Percentiles rank a stretch among this genome's conserved stretches.
Evolutionary conservation across 2,329 filamentous ascomycete genomes (phyloP).

Genomic region (Chrysoporthe cubensis): DNA sequence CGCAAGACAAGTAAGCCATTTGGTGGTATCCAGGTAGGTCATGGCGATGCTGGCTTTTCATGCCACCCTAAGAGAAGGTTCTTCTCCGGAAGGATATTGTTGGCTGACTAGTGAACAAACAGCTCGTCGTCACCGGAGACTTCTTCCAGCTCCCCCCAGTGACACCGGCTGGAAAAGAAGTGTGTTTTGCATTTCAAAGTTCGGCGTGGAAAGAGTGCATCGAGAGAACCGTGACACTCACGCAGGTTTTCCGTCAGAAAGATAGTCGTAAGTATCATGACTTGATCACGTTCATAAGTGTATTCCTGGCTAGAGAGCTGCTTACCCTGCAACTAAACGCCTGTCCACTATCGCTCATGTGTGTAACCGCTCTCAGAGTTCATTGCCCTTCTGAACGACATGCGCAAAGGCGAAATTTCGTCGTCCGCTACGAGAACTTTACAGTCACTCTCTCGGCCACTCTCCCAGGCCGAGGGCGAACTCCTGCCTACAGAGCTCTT

Average conservation of each 20-base stretch:
- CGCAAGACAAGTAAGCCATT: slow-evolving; percentile 71
- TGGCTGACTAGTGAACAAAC: background rate
- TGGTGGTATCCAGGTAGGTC: slow-evolving; percentile 63
- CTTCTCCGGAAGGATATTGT: background rate
- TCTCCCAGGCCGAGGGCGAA: slow-evolving; percentile 58
- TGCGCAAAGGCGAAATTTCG: slow-evolving; percentile 69
- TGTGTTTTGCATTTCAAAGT: slow-evolving; percentile 74
- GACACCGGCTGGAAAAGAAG: slow-evolving; percentile 59
- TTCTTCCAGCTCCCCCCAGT: slow-evolving; percentile 82
- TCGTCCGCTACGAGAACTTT: slow-evolving; percentile 65
- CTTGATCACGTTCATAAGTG: too few relatives aligned
- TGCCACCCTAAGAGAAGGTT: background rate
- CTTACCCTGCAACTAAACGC: background rate
- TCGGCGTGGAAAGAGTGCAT: slow-evolving; percentile 74
- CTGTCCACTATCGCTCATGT: too few relatives aligned
- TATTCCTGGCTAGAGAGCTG: background rate
- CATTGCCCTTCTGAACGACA: slow-evolving; percentile 76
- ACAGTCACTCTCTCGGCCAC: slow-evolving; percentile 59
- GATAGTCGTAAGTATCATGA: slow-evolving; percentile 43
- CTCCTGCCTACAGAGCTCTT: slow-evolving; percentile 74
- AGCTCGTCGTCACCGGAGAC: slow-evolving; percentile 75
- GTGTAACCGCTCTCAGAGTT: slow-evolving; percentile 50
- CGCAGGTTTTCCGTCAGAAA: slow-evolving; percentile 76
- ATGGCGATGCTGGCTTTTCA: too few relatives aligned
- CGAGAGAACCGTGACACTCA: slow-evolving; percentile 73